phyloP scores from a whole-genome alignment of 2,329 filamentous ascomycete genomes.

The Pseudocercospora vitis region DNA sequence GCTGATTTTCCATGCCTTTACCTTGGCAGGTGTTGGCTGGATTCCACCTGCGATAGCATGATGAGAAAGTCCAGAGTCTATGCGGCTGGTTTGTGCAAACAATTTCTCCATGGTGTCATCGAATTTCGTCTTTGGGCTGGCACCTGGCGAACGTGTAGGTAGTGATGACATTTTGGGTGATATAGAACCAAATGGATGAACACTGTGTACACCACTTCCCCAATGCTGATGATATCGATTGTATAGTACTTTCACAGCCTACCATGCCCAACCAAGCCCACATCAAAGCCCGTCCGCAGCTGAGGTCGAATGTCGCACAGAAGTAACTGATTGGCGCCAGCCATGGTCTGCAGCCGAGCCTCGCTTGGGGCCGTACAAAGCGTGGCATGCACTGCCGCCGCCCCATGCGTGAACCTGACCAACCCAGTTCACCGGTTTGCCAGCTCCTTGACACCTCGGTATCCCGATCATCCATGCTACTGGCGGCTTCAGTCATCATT shows the following conservation, averaged over 20 bases:
- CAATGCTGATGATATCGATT: neutral
- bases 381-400: constrained; percentile 11
- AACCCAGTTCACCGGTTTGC: neutral
- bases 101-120: neutral
- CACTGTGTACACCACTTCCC: neutral
- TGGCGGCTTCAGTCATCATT: constrained; percentile 6
- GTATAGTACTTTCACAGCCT: neutral
- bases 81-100: neutral
- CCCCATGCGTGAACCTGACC: constrained; percentile 1
- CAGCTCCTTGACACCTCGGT: neutral
- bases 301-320: constrained; percentile 4
- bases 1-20: constrained; percentile 11
- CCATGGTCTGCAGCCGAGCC: constrained; percentile 3
- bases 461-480: neutral
- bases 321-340: neutral
- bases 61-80: constrained; percentile 9
- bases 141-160: neutral
- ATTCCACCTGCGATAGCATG: constrained; percentile 4
- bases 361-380: constrained; percentile 7
- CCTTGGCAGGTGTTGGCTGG: neutral
- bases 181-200: neutral
- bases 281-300: constrained; percentile 7
- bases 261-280: neutral
- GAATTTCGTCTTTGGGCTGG: neutral
- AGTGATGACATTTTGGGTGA: neutral